Percentiles rank a stretch among this genome's conserved stretches.
These are phyloP conservation scores for Tylopilus sp. DNA, from an alignment of 768 basidiomycete genomes.

Conservation along the genomic window DNA sequence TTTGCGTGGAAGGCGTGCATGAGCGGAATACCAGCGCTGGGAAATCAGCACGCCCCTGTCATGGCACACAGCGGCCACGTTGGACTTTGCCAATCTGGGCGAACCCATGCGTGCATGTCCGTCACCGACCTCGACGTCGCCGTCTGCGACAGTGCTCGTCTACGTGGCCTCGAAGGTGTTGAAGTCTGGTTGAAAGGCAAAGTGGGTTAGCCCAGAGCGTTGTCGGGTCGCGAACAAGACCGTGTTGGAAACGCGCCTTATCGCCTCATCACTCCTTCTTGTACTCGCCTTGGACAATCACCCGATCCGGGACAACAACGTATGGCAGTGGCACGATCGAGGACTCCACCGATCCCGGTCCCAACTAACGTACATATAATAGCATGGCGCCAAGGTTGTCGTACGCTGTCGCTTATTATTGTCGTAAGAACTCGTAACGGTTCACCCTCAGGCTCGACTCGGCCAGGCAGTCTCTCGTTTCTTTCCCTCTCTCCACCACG, in stretches of 20 bases:
- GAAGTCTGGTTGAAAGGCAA: background rate
- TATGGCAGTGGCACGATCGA: slow-evolving; percentile 3
- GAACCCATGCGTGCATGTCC: background rate
- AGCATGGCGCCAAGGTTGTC: slow-evolving; percentile 14
- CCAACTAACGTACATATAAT: background rate
- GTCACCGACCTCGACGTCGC: background rate
- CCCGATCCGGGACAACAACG: slow-evolving; percentile 8
- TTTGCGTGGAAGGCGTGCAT: slow-evolving; percentile 3
- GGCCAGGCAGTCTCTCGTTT: slow-evolving; percentile 13
- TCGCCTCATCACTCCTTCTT: background rate
- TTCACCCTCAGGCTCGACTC: background rate
- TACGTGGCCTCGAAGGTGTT: background rate
- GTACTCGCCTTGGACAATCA: background rate
- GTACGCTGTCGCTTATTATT: slow-evolving; percentile 19
- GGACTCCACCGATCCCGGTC: slow-evolving; percentile 6
- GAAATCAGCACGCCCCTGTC: background rate
- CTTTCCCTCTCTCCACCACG: slow-evolving; percentile 9
- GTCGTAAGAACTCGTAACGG: slow-evolving; percentile 6
- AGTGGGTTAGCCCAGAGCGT: background rate
- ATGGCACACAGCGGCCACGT: background rate
- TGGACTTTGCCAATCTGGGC: too few species aligned
- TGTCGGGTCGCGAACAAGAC: slow-evolving; percentile 6
- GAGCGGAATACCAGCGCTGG: slow-evolving; percentile 2
- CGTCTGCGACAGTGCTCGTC: background rate
- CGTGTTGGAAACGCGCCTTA: slow-evolving; percentile 12